Conservation (phyloP, 352 stramenopile species). For the Pythium vanterpoolii region DNA sequence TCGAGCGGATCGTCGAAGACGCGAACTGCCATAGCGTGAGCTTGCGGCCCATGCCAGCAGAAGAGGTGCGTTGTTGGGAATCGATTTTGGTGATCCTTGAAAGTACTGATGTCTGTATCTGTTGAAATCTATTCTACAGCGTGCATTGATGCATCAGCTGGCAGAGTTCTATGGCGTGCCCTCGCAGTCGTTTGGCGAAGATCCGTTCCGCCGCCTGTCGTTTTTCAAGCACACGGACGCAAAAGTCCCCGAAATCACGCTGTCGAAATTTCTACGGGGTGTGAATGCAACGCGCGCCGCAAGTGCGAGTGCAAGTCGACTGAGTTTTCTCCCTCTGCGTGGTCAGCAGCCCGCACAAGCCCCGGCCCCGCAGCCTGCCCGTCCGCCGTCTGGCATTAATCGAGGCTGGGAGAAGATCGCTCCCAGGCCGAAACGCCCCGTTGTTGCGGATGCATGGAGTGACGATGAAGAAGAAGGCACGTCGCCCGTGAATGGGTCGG, state of each 20-base stretch:
- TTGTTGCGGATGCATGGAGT: slow-evolving; percentile 72
- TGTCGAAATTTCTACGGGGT: slow-evolving; percentile 39
- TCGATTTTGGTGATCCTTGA: background rate
- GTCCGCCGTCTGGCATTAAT: slow-evolving; percentile 31
- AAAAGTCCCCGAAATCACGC: slow-evolving; percentile 44
- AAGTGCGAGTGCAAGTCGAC: slow-evolving; percentile 21
- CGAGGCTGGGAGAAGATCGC: slow-evolving; percentile 76
- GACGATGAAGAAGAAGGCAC: slow-evolving; percentile 48
- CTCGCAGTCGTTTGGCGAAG: slow-evolving; percentile 76
- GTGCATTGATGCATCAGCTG: slow-evolving; percentile 70
- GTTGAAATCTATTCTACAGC: slow-evolving; percentile 25
- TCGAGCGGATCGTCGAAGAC: slow-evolving; percentile 72
- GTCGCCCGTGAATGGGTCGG: background rate
- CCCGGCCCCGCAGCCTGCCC: slow-evolving; percentile 18
- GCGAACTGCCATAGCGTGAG: slow-evolving; percentile 69
- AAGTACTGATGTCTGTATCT: background rate
- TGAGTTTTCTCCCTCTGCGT: slow-evolving; percentile 60
- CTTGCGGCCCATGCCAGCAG: slow-evolving; percentile 62
- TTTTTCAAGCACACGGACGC: slow-evolving; percentile 70
- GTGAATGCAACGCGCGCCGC: slow-evolving; percentile 31
- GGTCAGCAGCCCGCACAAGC: slow-evolving; percentile 26
- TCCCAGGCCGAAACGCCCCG: slow-evolving; percentile 29
- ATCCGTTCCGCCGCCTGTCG: slow-evolving; percentile 61
- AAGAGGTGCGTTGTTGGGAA: slow-evolving; percentile 34
- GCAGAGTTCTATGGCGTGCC: slow-evolving; percentile 58